A percentile compares a stretch with the other conserved stretches of the same genome.
These are phyloP conservation scores for Colletotrichum destructivum DNA, from an alignment of 2,329 filamentous ascomycete species.

Conservation along the genomic window DNA sequence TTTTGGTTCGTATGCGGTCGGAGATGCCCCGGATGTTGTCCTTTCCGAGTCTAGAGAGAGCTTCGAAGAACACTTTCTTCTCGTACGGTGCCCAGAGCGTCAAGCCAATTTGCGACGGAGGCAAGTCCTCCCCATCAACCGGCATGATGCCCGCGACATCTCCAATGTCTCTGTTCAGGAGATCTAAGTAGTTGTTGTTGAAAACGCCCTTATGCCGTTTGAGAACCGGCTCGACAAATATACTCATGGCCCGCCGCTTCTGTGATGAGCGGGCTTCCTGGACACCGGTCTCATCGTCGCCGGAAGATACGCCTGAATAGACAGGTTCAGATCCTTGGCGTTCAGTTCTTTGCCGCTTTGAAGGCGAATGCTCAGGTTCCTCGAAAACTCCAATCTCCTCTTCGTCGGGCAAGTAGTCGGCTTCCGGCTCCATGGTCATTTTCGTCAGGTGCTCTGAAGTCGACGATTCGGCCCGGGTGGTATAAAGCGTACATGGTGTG, in stretches of 20 bases:
- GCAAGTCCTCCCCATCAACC: slow-evolving; percentile 51
- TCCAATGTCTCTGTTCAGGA: slow-evolving; percentile 72
- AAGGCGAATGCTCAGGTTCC: neutral
- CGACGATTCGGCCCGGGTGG: slow-evolving; percentile 28
- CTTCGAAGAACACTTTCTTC: slow-evolving; percentile 79
- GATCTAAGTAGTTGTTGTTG: slow-evolving; percentile 63
- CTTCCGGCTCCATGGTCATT: slow-evolving; percentile 50
- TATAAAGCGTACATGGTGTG: slow-evolving; percentile 34
- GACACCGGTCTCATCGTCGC: slow-evolving; percentile 8
- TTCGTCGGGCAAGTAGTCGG: slow-evolving; percentile 38
- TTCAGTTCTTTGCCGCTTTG: slow-evolving; percentile 2
- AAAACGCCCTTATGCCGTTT: slow-evolving; percentile 63
- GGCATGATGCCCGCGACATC: slow-evolving; percentile 61
- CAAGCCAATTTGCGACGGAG: slow-evolving; percentile 75
- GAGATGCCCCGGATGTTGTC: slow-evolving; percentile 76
- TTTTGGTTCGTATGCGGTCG: slow-evolving; percentile 77
- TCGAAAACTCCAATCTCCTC: neutral
- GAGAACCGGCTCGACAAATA: slow-evolving; percentile 51
- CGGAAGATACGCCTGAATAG: neutral
- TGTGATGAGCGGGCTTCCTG: slow-evolving; percentile 40
- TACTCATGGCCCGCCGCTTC: slow-evolving; percentile 50
- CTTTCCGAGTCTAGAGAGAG: slow-evolving; percentile 74
- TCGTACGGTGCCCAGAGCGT: slow-evolving; percentile 80
- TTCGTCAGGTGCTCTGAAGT: slow-evolving; percentile 24
- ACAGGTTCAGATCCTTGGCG: neutral